phyloP scores from a whole-genome alignment of 1,284 basidiomycete species.

The Cryptococcus hybrid region DNA sequence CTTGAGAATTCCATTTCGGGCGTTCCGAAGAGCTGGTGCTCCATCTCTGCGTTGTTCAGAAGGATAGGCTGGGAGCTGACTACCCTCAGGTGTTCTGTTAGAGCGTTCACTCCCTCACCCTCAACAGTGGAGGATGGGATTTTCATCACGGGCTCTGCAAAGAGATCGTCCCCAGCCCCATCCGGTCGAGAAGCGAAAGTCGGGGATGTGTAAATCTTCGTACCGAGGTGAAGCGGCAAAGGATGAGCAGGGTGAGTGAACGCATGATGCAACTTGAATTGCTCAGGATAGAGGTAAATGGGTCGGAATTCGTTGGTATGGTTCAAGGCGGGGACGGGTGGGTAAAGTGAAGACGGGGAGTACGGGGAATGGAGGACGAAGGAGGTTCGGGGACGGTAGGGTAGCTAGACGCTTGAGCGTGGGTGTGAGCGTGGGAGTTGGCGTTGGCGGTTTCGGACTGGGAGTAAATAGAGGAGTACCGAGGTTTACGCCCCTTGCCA shows the following conservation, averaged over 20 bases:
- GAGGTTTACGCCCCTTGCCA: not conserved
- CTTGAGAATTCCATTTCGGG: conserved; percentile 2
- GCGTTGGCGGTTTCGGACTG: not conserved
- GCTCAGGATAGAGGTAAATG: conserved; percentile 22
- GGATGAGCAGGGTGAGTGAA: conserved; percentile 36
- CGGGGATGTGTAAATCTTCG: conserved; percentile 16
- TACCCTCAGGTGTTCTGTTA: conserved; percentile 11
- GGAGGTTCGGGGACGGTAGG: not conserved
- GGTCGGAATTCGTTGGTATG: conserved; percentile 19
- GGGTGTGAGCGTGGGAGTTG: not conserved
- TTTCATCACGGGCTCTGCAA: conserved; percentile 1
- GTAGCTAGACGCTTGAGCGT: not conserved
- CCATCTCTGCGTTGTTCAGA: not conserved
- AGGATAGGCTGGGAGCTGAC: not conserved
- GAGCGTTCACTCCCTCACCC: not conserved
- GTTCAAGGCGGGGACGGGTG: conserved; percentile 10
- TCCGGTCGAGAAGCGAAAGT: no score
- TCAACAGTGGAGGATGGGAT: not conserved
- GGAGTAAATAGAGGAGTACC: not conserved
- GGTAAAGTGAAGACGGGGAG: conserved; percentile 10
- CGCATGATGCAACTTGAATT: conserved; percentile 27
- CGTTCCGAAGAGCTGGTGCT: not conserved
- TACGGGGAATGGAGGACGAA: not conserved
- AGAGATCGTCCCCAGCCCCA: not conserved
- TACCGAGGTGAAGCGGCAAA: conserved; percentile 31